Conservation (phyloP, 2,329 filamentous ascomycete genomes). For the Fusarium napiforme region DNA sequence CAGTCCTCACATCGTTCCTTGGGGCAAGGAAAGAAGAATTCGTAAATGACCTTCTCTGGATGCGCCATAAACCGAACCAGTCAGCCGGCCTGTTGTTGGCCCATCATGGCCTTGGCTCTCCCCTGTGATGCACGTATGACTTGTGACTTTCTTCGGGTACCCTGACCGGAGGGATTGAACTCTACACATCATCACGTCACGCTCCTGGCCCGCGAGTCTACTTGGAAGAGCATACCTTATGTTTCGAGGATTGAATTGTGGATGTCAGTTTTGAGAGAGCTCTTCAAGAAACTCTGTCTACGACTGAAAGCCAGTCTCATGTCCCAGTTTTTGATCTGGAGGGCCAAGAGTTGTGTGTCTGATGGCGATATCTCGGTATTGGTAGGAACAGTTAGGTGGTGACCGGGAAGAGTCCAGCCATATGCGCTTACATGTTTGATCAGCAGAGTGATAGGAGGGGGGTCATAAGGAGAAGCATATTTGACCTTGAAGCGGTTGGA, state of each 20-base stretch:
- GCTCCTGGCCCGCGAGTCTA: accelerated
- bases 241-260: not conserved
- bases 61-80: too few species aligned
- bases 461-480: too few species aligned
- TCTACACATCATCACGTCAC: not conserved
- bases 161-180: accelerated
- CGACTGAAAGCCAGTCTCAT: not conserved
- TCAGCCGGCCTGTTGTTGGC: too few species aligned
- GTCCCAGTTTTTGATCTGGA: not conserved
- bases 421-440: not conserved
- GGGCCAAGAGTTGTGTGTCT: not conserved
- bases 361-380: not conserved
- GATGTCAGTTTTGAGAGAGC: too few species aligned
- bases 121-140: not conserved
- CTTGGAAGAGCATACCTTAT: not conserved
- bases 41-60: too few species aligned
- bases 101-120: not conserved
- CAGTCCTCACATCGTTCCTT: too few species aligned
- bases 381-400: not conserved
- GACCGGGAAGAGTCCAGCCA: not conserved
- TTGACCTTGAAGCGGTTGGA: not conserved
- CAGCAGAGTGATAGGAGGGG: accelerated
- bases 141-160: not conserved
- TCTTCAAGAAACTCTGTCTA: too few species aligned
- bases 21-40: too few species aligned